Base-by-base conservation (phyloP, 805 yeast species). In the Starmerella davenportii region DNA sequence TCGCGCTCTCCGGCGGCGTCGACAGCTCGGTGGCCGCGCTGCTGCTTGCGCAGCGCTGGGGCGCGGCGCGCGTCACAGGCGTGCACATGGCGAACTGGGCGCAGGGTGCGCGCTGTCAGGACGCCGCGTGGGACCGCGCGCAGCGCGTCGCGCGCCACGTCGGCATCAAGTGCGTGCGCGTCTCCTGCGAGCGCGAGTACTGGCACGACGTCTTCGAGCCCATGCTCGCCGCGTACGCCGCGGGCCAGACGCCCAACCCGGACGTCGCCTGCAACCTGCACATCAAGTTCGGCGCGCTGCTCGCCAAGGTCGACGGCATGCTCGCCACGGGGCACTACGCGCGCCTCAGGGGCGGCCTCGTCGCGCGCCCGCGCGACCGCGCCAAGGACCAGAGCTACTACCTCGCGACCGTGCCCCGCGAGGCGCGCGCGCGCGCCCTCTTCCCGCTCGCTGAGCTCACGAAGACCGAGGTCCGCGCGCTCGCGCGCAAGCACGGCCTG, bases 1-100 rank as follows among this genome's bases (percentile, higher is more conserved):
- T 90, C 4, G 95, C 96, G 5, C 80, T 90, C 94, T 81, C 95
- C 1, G 79, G 93, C 0, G 98, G 98, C 0, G 96, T 90, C 1
- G 98, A 90, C 57, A 85, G 95, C 0, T 77, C 95, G 1, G 82
- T 85, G 1, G 70, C 79, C 2, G 95, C 96, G 0, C 73, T 79
- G 0, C 40, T 79, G 43, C 62, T 80, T 5, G 57, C 63, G n/a
- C n/a, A 34, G 11, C 53, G 60, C 25, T 70, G 48, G 30, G 53
- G 58, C 34, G 50, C 66, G 47, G 60, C 61, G 2, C 71, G 78
- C 34, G 90, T 79, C 2, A 58, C 66, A 34, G 98, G 95, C 0
- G 65, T 90, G 1, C 87, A 79, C 58, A 90, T 90, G 96, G 79
- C 82, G 30, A 90, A 90, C 59, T 90, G 95, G 95, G 62, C 55